Conservation (phyloP, 495 filamentous ascomycete species). For the Xylaria sp. region DNA sequence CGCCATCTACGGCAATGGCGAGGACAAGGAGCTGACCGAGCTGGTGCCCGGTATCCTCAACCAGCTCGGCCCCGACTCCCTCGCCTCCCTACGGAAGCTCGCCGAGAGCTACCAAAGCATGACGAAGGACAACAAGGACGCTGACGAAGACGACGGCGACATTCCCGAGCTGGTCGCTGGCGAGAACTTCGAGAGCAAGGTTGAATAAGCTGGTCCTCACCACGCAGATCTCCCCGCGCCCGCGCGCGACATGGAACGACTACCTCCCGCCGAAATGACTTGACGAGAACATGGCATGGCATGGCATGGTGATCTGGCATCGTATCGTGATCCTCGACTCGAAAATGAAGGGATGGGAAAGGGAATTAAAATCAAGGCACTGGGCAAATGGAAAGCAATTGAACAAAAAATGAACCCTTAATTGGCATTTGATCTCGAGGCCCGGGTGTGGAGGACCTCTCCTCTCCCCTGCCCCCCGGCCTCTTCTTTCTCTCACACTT, state of each 20-base stretch:
- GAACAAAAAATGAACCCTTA: slow-evolving; percentile 27
- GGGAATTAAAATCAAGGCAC: slow-evolving; percentile 25
- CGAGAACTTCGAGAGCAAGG: slow-evolving; percentile 95
- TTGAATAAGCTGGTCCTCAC: slow-evolving; percentile 67
- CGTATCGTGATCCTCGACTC: slow-evolving; percentile 28
- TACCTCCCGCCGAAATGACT: slow-evolving; percentile 21
- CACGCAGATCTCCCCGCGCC: slow-evolving; percentile 14
- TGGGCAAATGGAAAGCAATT: slow-evolving; percentile 18
- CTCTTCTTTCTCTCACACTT: slow-evolving; percentile 16
- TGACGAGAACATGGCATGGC: slow-evolving; percentile 27
- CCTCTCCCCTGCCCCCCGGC: background rate
- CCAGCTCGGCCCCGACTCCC: slow-evolving; percentile 96
- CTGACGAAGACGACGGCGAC: slow-evolving; percentile 81
- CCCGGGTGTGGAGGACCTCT: slow-evolving; percentile 19
- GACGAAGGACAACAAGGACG: slow-evolving; percentile 93
- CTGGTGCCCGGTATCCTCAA: slow-evolving; percentile 99
- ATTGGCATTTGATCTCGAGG: slow-evolving; percentile 33
- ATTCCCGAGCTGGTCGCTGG: slow-evolving; percentile 96
- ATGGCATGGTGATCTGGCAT: slow-evolving; percentile 19
- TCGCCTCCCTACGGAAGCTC: slow-evolving; percentile 97
- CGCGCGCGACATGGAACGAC: slow-evolving; percentile 20
- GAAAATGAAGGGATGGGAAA: slow-evolving; percentile 15
- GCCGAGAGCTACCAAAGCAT: slow-evolving; percentile 99
- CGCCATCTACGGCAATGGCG: slow-evolving; percentile 97
- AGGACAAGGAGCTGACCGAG: slow-evolving; percentile 99